A percentile compares a stretch with the other conserved stretches of the same genome.
Conservation (phyloP, 331 rosid genomes). For the Ulmus americana region DNA sequence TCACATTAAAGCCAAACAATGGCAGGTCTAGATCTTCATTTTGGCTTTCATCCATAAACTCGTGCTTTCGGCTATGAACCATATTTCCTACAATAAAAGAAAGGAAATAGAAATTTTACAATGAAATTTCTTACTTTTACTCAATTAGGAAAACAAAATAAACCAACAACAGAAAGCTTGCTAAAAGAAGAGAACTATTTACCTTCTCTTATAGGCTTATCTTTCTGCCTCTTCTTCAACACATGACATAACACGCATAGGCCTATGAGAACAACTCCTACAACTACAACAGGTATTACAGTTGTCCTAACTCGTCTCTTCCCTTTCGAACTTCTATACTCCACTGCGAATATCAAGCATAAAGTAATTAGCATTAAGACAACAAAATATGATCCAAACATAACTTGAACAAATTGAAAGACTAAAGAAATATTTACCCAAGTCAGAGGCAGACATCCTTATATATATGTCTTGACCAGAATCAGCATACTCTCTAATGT, state of each 20-base stretch:
- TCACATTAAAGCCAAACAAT: conserved; percentile 6
- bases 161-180: background rate
- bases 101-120: background rate
- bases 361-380: background rate
- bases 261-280: background rate
- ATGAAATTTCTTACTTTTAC: background rate
- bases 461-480: conserved; percentile 4
- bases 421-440: background rate
- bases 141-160: background rate
- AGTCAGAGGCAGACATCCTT: background rate
- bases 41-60: conserved; percentile 1
- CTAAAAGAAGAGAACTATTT: background rate
- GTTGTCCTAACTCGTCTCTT: background rate
- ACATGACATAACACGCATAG: background rate
- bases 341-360: background rate
- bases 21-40: conserved; percentile 16
- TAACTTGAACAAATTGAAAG: background rate
- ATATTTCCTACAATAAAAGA: conserved; percentile 5
- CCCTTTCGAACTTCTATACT: conserved; percentile 5
- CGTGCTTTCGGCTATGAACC: conserved; percentile 8
- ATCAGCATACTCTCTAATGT: conserved; percentile 2
- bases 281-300: conserved; percentile 1
- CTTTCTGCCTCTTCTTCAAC: conserved; percentile 1
- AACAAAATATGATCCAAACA: background rate
- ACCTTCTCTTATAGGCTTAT: conserved; percentile 1